A percentile compares a stretch with the other conserved stretches of the same genome.
Evolutionary conservation across 352 stramenopile species (phyloP).

Genomic region (Aphanomyces euteiches): DNA sequence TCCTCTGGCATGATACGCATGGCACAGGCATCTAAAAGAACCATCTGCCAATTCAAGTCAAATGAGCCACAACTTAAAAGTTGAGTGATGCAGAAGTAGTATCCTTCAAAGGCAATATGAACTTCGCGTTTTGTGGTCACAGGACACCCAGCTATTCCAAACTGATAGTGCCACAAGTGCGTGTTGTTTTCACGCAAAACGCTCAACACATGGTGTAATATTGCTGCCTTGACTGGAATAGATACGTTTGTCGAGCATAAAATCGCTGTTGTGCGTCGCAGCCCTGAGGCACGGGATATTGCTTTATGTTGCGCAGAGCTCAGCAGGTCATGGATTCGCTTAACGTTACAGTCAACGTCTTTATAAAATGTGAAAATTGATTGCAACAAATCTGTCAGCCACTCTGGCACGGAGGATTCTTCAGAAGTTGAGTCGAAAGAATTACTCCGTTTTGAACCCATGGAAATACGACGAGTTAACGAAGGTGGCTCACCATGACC

Average conservation of each 20-base stretch:
- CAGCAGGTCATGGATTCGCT: slow-evolving; percentile 11
- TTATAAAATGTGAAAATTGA: slow-evolving; percentile 14
- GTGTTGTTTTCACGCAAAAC: background rate
- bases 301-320: slow-evolving; percentile 5
- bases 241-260: background rate
- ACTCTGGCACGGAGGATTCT: background rate
- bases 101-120: slow-evolving; percentile 8
- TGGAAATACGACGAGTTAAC: slow-evolving; percentile 21
- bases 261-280: slow-evolving; percentile 13
- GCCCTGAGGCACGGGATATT: background rate
- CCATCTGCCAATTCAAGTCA: slow-evolving; percentile 17
- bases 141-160: slow-evolving; percentile 19
- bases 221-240: slow-evolving; percentile 10
- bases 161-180: slow-evolving; percentile 24
- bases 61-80: background rate
- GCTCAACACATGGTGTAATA: slow-evolving; percentile 15
- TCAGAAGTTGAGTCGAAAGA: slow-evolving; percentile 22
- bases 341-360: slow-evolving; percentile 18
- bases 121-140: slow-evolving; percentile 6
- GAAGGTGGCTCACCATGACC: slow-evolving; percentile 18
- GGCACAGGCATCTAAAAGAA: slow-evolving; percentile 15
- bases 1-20: slow-evolving; percentile 26
- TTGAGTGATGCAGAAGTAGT: slow-evolving; percentile 16
- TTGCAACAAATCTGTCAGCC: slow-evolving; percentile 4
- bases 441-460: slow-evolving; percentile 17